Percentiles rank a stretch among this genome's conserved stretches.
Conservation (phyloP, 306 rosid genomes). For the Calophaca sinica region DNA sequence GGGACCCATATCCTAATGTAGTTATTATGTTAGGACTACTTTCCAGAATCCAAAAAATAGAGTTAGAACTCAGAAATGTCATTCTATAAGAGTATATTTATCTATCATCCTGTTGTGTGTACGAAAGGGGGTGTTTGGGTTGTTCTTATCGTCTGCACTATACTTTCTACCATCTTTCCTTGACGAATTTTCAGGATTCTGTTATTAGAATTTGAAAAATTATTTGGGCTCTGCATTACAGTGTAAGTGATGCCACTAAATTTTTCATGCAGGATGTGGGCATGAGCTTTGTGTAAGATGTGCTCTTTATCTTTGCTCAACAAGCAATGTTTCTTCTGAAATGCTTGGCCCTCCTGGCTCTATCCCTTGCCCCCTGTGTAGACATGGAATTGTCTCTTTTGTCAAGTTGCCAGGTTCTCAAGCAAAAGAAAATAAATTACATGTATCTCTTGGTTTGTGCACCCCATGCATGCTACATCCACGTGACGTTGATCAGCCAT, state of each 20-base stretch:
- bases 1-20: not conserved
- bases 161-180: not conserved
- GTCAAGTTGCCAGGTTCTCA: slow-evolving; percentile 77
- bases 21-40: too few relatives aligned
- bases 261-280: slow-evolving; percentile 74
- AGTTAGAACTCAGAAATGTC: not conserved
- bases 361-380: slow-evolving; percentile 95
- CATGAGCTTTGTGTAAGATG: slow-evolving; percentile 93
- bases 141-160: slow-evolving; percentile 1
- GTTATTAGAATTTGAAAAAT: not conserved
- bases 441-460: slow-evolving; percentile 77
- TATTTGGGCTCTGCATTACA: not conserved
- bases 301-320: slow-evolving; percentile 92
- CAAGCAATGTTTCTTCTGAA: slow-evolving; percentile 73
- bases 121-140: not conserved
- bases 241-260: slow-evolving; percentile 31
- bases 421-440: slow-evolving; percentile 69
- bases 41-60: not conserved
- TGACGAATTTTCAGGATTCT: slow-evolving; percentile 7
- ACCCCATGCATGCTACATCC: slow-evolving; percentile 89
- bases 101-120: not conserved
- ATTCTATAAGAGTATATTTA: not conserved
- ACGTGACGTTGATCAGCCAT: slow-evolving; percentile 55
- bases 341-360: slow-evolving; percentile 74
- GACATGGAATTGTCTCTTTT: slow-evolving; percentile 84